Conservation (phyloP, 202 grass and related monocot genomes). For the Hordeum pubiflorum region DNA sequence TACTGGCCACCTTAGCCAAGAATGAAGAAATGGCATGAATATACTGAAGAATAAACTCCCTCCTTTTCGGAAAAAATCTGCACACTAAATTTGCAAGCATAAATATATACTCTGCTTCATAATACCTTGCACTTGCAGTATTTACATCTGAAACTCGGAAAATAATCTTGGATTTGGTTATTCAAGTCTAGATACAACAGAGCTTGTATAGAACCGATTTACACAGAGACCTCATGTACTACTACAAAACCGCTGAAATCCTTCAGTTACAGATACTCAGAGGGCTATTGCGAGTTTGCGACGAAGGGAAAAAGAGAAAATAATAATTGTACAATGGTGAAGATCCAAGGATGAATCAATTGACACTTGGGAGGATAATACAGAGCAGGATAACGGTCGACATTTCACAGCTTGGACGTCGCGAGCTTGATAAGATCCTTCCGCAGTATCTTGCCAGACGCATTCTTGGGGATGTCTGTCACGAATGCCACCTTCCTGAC, state of each 20-base stretch:
- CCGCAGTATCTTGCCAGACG: constrained; percentile 85
- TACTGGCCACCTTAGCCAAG: too few species aligned
- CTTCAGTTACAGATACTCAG: background rate
- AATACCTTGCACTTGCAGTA: too few species aligned
- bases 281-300: too few species aligned
- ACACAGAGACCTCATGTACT: background rate
- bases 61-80: too few species aligned
- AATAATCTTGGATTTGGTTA: background rate
- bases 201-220: background rate
- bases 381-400: background rate
- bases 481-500: constrained; percentile 73
- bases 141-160: background rate
- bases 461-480: constrained; percentile 73
- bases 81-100: too few species aligned
- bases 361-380: background rate
- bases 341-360: too few species aligned
- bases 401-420: constrained; percentile 62
- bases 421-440: constrained; percentile 95
- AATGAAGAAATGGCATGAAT: too few species aligned
- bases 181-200: background rate
- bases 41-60: too few species aligned
- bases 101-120: too few species aligned
- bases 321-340: background rate
- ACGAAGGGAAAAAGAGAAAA: background rate
- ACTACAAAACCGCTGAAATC: background rate